Conservation (phyloP, 805 yeast genomes). For the Danielozyma ontarioensis region DNA sequence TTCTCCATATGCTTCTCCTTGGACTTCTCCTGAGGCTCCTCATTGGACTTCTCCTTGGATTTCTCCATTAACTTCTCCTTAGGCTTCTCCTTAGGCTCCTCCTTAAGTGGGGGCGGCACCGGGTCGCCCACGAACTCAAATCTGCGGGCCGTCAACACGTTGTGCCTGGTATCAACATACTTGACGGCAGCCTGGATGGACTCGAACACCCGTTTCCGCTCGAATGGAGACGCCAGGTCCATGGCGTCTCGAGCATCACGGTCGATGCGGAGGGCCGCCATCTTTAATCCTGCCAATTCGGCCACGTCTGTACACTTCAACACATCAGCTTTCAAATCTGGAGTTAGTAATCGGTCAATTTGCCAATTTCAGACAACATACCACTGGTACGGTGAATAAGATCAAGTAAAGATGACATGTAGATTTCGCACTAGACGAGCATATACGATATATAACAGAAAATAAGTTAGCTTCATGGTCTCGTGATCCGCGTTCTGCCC, state of each 20-base stretch:
- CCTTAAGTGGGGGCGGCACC: no score
- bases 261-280: conserved; percentile 2
- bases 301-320: conserved; percentile 6
- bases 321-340: conserved; percentile 4
- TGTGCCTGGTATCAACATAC: conserved; percentile 15
- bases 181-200: conserved; percentile 14
- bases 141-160: conserved; percentile 6
- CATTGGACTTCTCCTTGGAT: no score
- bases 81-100: no score
- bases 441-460: no score
- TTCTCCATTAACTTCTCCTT: no score
- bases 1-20: no score
- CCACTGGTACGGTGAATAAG: not conserved
- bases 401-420: not conserved
- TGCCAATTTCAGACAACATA: not conserved
- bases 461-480: no score
- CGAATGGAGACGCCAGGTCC: conserved; percentile 8
- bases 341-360: not conserved
- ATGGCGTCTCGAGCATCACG: not conserved
- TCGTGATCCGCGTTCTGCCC: conserved; percentile 64
- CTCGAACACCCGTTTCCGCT: conserved; percentile 17
- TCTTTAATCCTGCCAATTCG: conserved; percentile 3
- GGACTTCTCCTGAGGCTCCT: no score
- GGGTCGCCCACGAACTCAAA: conserved; percentile 30
- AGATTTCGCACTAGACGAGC: no score